These are phyloP conservation scores for Talaromyces funiculosus DNA, from an alignment of 2,329 filamentous ascomycete species.

Conservation along the genomic window DNA sequence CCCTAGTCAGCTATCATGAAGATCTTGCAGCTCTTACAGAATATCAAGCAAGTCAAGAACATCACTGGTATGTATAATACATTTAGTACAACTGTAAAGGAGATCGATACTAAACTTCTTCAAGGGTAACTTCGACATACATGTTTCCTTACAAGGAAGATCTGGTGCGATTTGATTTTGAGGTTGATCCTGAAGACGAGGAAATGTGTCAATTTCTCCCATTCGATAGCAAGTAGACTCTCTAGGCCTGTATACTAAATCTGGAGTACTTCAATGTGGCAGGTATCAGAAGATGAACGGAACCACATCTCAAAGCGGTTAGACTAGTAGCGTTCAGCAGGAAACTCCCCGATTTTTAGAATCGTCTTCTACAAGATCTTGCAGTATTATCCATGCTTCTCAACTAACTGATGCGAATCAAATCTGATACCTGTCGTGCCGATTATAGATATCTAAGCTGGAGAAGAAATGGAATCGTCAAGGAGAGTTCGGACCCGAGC, in stretches of 20 bases:
- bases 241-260: neutral
- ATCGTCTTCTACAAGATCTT: neutral
- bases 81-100: neutral
- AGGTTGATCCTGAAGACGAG: constrained; percentile 36
- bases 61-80: constrained; percentile 40
- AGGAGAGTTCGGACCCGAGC: constrained; percentile 27
- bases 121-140: constrained; percentile 48
- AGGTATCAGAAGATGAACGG: neutral
- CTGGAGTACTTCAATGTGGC: neutral
- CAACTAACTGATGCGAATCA: neutral
- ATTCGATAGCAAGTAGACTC: neutral
- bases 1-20: constrained; percentile 49
- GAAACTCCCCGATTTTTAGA: neutral
- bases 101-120: neutral
- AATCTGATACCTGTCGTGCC: neutral
- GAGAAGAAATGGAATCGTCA: constrained; percentile 22
- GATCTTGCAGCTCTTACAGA: constrained; percentile 42
- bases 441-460: neutral
- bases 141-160: constrained; percentile 52
- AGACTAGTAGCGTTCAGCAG: neutral
- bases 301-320: neutral
- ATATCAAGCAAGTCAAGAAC: constrained; percentile 51
- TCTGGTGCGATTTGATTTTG: constrained; percentile 51
- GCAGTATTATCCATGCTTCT: neutral
- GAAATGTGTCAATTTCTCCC: neutral